These are phyloP conservation scores for Apodospora peruviana DNA, from an alignment of 495 filamentous ascomycete species.

Conservation along the genomic window DNA sequence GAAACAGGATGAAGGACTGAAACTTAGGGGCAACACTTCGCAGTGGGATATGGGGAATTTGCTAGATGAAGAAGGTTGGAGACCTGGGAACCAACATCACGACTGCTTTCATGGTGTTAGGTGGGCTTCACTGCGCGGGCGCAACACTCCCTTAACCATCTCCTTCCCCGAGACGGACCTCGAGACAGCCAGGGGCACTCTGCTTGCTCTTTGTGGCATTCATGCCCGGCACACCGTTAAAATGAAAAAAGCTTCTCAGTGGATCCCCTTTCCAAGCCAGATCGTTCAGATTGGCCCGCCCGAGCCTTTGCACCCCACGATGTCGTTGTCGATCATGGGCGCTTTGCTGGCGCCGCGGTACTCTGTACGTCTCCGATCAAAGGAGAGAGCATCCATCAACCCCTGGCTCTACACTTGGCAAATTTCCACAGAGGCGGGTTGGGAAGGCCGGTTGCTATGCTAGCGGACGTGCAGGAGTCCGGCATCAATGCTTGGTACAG, in stretches of 20 bases:
- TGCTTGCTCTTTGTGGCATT: slow-evolving; percentile 21
- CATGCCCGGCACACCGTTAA: slow-evolving; percentile 22
- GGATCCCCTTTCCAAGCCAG: slow-evolving; percentile 19
- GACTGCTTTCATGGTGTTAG: slow-evolving; percentile 19
- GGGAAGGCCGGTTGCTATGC: slow-evolving; percentile 9
- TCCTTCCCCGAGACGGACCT: slow-evolving; percentile 16
- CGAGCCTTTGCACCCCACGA: slow-evolving; percentile 28
- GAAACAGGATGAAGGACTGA: background rate
- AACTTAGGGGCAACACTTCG: background rate
- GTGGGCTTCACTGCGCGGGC: slow-evolving; percentile 17
- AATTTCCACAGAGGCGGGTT: slow-evolving; percentile 11
- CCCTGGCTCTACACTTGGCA: slow-evolving; percentile 17
- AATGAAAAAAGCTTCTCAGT: slow-evolving; percentile 25
- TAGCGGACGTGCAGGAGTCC: slow-evolving; percentile 7
- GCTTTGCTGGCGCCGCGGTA: slow-evolving; percentile 16
- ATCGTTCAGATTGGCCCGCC: slow-evolving; percentile 27
- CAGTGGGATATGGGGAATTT: slow-evolving; percentile 3
- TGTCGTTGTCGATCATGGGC: slow-evolving; percentile 31
- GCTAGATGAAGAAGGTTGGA: slow-evolving; percentile 4
- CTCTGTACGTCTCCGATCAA: slow-evolving; percentile 14
- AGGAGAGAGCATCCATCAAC: slow-evolving; percentile 9
- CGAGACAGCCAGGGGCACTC: slow-evolving; percentile 15
- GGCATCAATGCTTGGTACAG: slow-evolving; percentile 1
- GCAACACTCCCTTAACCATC: slow-evolving; percentile 19
- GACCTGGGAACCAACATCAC: slow-evolving; percentile 16